Percentiles rank a stretch among this genome's conserved stretches.
These are phyloP conservation scores for Pleurotus ostreatus DNA, from an alignment of 768 basidiomycete genomes.

Conservation along the genomic window DNA sequence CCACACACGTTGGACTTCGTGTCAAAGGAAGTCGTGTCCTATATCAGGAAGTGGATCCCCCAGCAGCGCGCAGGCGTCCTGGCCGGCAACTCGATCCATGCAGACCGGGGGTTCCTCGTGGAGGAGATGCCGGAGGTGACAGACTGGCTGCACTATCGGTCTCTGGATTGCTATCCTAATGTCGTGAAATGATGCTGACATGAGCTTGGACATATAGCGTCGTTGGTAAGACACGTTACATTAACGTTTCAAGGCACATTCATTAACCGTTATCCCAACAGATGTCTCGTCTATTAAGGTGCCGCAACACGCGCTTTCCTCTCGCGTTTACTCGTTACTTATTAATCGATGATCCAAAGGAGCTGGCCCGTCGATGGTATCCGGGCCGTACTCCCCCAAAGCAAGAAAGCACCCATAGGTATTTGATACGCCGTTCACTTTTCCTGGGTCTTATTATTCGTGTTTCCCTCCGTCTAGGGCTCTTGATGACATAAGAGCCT, in stretches of 20 bases:
- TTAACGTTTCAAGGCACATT: background rate
- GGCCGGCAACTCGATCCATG: conserved; percentile 88
- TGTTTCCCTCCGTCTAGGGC: conserved; percentile 44
- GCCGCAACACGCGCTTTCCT: background rate
- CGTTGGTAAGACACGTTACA: conserved; percentile 13
- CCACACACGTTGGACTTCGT: conserved; percentile 60
- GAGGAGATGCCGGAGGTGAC: conserved; percentile 79
- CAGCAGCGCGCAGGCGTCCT: conserved; percentile 55
- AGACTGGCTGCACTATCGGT: conserved; percentile 84
- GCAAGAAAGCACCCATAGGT: conserved; percentile 57
- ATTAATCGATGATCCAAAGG: conserved; percentile 35
- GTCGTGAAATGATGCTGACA: too few relatives aligned
- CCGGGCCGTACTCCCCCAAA: conserved; percentile 31
- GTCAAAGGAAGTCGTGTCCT: conserved; percentile 55
- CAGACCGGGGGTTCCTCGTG: conserved; percentile 66
- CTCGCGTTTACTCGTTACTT: background rate
- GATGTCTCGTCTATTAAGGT: conserved; percentile 87
- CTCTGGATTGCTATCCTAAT: conserved; percentile 3
- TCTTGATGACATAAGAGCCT: conserved; percentile 79
- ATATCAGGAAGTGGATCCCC: conserved; percentile 87
- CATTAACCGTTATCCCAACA: conserved; percentile 20
- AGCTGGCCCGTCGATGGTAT: conserved; percentile 74
- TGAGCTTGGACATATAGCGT: conserved; percentile 10
- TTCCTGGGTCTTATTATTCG: conserved; percentile 43
- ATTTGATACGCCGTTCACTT: background rate